These are phyloP conservation scores for Grammothele lineata DNA, from an alignment of 768 basidiomycete genomes.

Conservation along the genomic window DNA sequence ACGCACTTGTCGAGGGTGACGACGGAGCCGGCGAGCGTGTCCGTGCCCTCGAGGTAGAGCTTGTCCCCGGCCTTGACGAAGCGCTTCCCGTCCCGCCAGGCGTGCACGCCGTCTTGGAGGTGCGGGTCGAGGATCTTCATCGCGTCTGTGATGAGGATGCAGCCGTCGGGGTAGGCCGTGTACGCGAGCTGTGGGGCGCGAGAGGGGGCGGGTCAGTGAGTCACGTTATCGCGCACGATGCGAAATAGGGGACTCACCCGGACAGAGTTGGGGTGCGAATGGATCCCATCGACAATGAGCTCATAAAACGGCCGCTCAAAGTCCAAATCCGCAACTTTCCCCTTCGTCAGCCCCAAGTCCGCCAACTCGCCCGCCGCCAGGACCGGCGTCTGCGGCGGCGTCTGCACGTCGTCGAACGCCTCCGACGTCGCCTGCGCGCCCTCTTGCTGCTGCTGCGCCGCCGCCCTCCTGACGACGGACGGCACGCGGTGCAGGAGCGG, in stretches of 20 bases:
- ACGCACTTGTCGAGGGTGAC: conserved; percentile 83
- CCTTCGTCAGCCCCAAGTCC: conserved; percentile 41
- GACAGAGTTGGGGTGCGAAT: conserved; percentile 88
- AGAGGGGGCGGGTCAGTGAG: background rate
- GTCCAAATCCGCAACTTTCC: conserved; percentile 38
- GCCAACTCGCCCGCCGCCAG: conserved; percentile 14
- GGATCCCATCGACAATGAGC: conserved; percentile 87
- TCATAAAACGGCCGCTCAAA: conserved; percentile 81
- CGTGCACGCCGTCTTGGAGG: conserved; percentile 77
- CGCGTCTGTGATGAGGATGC: conserved; percentile 87
- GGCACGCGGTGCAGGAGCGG: conserved; percentile 15
- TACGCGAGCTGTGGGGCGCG: conserved; percentile 82
- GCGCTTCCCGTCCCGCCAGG: conserved; percentile 81
- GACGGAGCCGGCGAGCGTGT: conserved; percentile 85
- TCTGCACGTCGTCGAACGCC: conserved; percentile 56
- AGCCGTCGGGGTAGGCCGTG: conserved; percentile 76
- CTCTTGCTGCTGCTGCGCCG: conserved; percentile 2
- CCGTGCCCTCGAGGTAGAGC: conserved; percentile 79
- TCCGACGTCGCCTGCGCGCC: conserved; percentile 41
- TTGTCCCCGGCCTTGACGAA: conserved; percentile 79
- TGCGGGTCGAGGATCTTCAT: conserved; percentile 86
- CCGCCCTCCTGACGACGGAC: conserved; percentile 15
- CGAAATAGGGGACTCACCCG: conserved; percentile 44
- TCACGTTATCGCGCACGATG: background rate
- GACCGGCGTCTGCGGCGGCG: conserved; percentile 50